Conservation (phyloP, 805 yeast genomes). For the Yarrowia phangngaensis region DNA sequence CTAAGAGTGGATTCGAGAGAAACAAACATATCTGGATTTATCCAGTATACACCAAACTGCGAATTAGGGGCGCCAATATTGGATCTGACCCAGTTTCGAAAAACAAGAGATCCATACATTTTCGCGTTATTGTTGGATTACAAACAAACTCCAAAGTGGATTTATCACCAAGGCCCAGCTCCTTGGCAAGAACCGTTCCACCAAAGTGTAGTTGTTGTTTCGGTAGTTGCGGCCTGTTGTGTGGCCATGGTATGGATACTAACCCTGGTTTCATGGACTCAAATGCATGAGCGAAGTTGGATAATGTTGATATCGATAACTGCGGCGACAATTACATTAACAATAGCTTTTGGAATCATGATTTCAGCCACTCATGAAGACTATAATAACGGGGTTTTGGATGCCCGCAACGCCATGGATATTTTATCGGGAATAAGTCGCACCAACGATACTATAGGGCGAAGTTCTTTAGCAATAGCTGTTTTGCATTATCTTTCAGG, state of each 20-base stretch:
- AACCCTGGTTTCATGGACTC: constrained; percentile 3
- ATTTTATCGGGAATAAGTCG: background rate
- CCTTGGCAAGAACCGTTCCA: constrained; percentile 24
- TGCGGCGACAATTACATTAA: background rate
- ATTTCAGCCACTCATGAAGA: background rate
- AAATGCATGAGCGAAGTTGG: constrained; percentile 5
- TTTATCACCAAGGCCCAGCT: background rate
- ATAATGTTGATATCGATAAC: constrained; percentile 8
- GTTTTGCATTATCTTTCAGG: constrained; percentile 16
- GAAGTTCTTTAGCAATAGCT: constrained; percentile 11
- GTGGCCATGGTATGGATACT: constrained; percentile 23
- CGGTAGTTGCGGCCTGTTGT: constrained; percentile 3
- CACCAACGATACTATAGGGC: constrained; percentile 1
- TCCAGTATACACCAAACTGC: constrained; percentile 3
- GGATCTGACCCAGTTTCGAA: constrained; percentile 17
- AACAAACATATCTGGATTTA: background rate
- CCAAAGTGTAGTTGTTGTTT: constrained; percentile 4
- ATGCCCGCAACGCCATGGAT: constrained; percentile 12
- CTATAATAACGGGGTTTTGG: constrained; percentile 3
- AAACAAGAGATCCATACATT: constrained; percentile 4
- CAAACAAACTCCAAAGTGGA: constrained; percentile 4
- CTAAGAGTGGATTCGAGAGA: background rate
- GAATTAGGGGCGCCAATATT: constrained; percentile 8
- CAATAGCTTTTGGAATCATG: constrained; percentile 15
- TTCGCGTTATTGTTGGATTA: constrained; percentile 10